These are phyloP conservation scores for Murraya koenigii DNA, from an alignment of 345 rosid genomes.

Conservation along the genomic window DNA sequence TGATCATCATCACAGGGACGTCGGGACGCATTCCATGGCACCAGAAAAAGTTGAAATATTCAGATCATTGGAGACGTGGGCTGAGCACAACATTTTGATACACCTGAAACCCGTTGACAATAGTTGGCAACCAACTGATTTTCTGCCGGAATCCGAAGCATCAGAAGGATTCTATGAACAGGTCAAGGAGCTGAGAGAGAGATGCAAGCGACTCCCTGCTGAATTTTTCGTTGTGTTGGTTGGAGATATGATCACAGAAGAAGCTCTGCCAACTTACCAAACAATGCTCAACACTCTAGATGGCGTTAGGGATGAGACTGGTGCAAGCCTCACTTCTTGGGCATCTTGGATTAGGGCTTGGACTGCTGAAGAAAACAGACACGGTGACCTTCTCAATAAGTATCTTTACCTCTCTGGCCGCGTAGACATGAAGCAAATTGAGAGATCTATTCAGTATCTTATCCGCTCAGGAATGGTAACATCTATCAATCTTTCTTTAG, in stretches of 20 bases:
- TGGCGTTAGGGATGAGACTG: constrained; percentile 39
- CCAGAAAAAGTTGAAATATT: constrained; percentile 41
- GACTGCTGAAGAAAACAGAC: constrained; percentile 46
- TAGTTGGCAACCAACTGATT: constrained; percentile 45
- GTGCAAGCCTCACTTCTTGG: constrained; percentile 34
- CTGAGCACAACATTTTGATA: constrained; percentile 29
- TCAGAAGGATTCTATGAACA: constrained; percentile 33
- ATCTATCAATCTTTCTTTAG: no score
- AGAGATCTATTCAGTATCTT: constrained; percentile 40
- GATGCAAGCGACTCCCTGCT: constrained; percentile 33
- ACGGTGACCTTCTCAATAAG: constrained; percentile 43
- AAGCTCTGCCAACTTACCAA: constrained; percentile 43
- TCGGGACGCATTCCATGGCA: constrained; percentile 31
- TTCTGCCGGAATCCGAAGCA: constrained; percentile 31
- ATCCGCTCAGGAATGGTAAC: constrained; percentile 44
- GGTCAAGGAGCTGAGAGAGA: constrained; percentile 33
- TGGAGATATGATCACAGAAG: constrained; percentile 46
- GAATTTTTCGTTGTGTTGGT: constrained; percentile 40
- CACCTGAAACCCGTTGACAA: constrained; percentile 39
- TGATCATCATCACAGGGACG: no score
- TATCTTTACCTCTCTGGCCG: constrained; percentile 44
- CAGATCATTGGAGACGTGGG: constrained; percentile 40
- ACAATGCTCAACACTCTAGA: constrained; percentile 35
- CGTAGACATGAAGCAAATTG: constrained; percentile 41
- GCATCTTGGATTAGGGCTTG: constrained; percentile 40